Percentiles rank a stretch among this genome's conserved stretches.
phyloP scores from a whole-genome alignment of 495 filamentous ascomycete species.

The Annulohypoxylon moriforme region DNA sequence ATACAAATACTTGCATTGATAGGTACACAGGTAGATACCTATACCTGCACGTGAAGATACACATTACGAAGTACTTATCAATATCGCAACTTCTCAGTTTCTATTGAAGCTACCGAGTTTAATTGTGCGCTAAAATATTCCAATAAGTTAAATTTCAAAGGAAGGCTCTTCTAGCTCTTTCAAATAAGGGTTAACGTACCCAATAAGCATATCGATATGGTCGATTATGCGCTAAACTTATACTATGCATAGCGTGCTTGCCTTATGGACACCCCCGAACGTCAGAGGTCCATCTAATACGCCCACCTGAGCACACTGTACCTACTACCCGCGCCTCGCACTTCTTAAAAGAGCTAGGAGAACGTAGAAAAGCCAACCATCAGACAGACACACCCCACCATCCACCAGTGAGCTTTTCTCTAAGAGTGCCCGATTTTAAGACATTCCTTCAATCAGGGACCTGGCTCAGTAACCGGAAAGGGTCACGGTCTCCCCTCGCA shows the following conservation, averaged over 20 bases:
- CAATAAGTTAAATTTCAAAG: background rate
- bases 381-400: constrained; percentile 35
- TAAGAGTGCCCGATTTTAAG: constrained; percentile 28
- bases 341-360: constrained; percentile 36
- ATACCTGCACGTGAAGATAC: constrained; percentile 1
- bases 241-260: background rate
- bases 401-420: constrained; percentile 39
- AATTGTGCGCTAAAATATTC: background rate
- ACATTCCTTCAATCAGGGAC: constrained; percentile 37
- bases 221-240: background rate
- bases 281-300: background rate
- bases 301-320: background rate
- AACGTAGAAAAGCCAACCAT: constrained; percentile 15
- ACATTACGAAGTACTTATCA: constrained; percentile 32
- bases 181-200: background rate
- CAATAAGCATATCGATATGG: background rate
- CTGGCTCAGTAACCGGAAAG: constrained; percentile 33
- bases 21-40: background rate
- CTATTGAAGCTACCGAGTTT: background rate
- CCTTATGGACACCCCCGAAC: constrained; percentile 4
- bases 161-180: background rate
- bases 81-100: constrained; percentile 14
- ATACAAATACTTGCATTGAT: background rate
- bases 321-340: constrained; percentile 28
- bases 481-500: constrained; percentile 23